Evolutionary conservation across 2,329 filamentous ascomycete genomes (phyloP).

Genomic region (Byssothecium circinans): DNA sequence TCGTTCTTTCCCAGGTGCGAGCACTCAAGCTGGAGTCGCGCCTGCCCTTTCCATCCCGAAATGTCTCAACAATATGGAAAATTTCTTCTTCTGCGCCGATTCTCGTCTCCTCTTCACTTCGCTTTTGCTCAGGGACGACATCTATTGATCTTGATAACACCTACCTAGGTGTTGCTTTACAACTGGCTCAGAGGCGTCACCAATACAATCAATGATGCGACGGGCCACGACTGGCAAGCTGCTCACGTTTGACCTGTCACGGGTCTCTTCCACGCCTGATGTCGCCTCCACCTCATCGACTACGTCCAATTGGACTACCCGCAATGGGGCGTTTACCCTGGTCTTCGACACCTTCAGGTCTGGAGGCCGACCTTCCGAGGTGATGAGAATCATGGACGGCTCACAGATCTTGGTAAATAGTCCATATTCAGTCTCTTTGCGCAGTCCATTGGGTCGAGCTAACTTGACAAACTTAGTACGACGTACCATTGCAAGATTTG

Average conservation of each 20-base stretch:
- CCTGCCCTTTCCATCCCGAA: constrained; percentile 17
- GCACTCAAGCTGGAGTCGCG: no score
- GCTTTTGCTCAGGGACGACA: neutral
- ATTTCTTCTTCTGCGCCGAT: neutral
- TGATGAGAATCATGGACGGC: constrained; percentile 47
- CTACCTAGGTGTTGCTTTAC: no score
- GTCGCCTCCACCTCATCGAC: constrained; percentile 21
- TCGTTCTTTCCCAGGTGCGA: neutral
- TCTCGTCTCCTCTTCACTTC: neutral
- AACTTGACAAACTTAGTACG: constrained; percentile 8
- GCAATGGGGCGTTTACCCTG: constrained; percentile 29
- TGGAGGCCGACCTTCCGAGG: constrained; percentile 24
- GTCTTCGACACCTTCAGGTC: constrained; percentile 36
- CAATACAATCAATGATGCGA: neutral
- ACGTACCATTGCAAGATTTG: constrained; percentile 22
- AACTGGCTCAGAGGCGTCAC: constrained; percentile 13
- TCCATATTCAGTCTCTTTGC: no score
- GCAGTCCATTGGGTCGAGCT: neutral
- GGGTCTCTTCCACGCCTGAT: constrained; percentile 38
- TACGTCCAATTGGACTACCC: constrained; percentile 37
- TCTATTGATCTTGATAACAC: constrained; percentile 5
- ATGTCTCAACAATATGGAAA: neutral
- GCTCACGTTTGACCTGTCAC: constrained; percentile 34
- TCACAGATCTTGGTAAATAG: constrained; percentile 47
- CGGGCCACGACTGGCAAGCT: constrained; percentile 11